Evolutionary conservation across 768 basidiomycete species (phyloP), one percentile per base, ranked within the genome.

Genomic region (Cantharellus anzutake): DNA sequence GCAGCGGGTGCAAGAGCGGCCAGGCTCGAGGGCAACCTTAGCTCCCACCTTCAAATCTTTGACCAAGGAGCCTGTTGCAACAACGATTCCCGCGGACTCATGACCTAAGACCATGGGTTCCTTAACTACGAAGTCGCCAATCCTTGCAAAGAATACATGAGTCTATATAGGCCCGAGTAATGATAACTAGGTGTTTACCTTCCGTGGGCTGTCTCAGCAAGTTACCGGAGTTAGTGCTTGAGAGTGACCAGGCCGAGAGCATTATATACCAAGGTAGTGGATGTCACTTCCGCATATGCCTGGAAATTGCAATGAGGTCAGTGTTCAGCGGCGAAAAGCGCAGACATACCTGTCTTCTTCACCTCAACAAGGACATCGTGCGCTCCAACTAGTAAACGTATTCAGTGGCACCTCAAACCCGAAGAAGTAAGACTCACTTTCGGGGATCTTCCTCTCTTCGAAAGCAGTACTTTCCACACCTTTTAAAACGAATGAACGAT

Each of bases 91-190:
- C 37, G 89, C 75, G 2, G 89, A 90, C 73, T 98, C 94, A 67
- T 98, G 94, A 20, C 94, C 94, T 51, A 97, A 81, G 65, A 84
- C 86, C 84, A 90, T 91, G 0, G 89, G 88, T 42, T 77, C 77
- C 60, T 82, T 72, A 61, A 94, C 86, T 57, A 86, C 72, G 71
- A 84, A 90, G 67, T 86, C 82, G 20, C 80, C 64, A 55, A 65
- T 62, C 55, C 50, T 51, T 56, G 56, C 39, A 34, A 4, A 37
- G 39, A 41, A 34, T 48, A 61, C 7, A 5, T 35, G 50, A 37
- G 34, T 4, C 16, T 29, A 29, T 29, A 29, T 29, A 29, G 20
- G 20, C 20, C 20, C 5, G 16, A 83, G 61, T 88, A 56, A 41
- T n/a, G 39, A 51, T 4, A 57, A 44, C 34, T n/a, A 2, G 39